Percentiles rank a stretch among this genome's conserved stretches.
Conservation (phyloP, 2,329 filamentous ascomycete genomes). For the Colletotrichum lini region DNA sequence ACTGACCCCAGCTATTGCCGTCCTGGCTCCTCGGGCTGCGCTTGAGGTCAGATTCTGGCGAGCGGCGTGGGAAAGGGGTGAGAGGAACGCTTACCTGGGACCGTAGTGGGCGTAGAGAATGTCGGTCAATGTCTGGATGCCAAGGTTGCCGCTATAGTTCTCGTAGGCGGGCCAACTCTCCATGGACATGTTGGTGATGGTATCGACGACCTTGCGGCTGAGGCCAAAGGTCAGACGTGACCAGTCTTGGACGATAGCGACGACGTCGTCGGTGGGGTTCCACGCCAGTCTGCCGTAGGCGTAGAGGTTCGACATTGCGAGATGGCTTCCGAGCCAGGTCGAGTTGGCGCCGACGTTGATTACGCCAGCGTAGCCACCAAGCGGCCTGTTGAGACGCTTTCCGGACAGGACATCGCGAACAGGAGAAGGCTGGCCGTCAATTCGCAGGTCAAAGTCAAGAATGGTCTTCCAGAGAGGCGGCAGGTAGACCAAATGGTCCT, state of each 20-base stretch:
- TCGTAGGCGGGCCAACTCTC: conserved; percentile 80
- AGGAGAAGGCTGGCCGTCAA: conserved; percentile 68
- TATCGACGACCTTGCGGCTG: conserved; percentile 68
- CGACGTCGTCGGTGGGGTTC: conserved; percentile 67
- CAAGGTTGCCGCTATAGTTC: conserved; percentile 79
- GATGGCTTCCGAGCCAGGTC: conserved; percentile 79
- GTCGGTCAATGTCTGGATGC: conserved; percentile 78
- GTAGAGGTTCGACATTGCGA: conserved; percentile 81
- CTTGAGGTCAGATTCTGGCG: not conserved
- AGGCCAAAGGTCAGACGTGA: conserved; percentile 75
- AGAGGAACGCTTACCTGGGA: conserved; percentile 52
- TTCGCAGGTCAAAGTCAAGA: conserved; percentile 76
- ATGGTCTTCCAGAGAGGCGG: conserved; percentile 78
- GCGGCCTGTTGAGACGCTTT: conserved; percentile 67
- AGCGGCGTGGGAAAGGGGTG: not conserved
- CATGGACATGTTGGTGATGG: conserved; percentile 75
- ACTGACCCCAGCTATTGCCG: conserved; percentile 79
- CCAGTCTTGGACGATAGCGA: conserved; percentile 74
- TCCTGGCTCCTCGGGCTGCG: conserved; percentile 75
- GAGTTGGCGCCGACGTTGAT: conserved; percentile 76
- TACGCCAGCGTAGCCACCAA: conserved; percentile 76
- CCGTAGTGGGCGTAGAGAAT: conserved; percentile 78
- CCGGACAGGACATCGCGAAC: conserved; percentile 75
- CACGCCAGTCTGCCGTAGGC: conserved; percentile 78
- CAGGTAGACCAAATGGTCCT: conserved; percentile 77